Base-by-base conservation (phyloP, 2,329 filamentous ascomycete species). In the Dactylellina parvicollis region DNA sequence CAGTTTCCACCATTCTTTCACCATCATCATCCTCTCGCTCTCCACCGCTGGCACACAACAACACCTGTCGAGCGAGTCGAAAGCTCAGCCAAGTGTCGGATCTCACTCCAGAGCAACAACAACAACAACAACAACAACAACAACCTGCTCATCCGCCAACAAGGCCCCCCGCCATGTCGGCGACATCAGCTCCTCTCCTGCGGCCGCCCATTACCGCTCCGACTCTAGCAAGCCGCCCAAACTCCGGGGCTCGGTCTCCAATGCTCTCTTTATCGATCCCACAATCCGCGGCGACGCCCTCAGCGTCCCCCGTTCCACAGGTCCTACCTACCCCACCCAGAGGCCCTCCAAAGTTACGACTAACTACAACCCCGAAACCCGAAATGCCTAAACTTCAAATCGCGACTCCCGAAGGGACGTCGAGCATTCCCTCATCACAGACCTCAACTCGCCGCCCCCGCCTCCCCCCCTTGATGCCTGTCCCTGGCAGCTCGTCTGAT, bases 261-360 rank as follows among this genome's bases (percentile, higher is more conserved):
- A 57, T 69, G 61, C 66, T 77, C n/a, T 75, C 75, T 14, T 52
- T 77, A n/a, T 76, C 76, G 4, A 77, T 77, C 22, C 76, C 76
- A 28, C 67, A 65, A 18, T 64, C 74, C n/a, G 46, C 67, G n/a
- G 56, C 64, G 22, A 44, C 50, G 30, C 62, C 70, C 0, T 62
- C 70, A n/a, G 62, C 60, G 1, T 74, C 70, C 16, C 62, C 70
- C 12, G 59, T 73, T 30, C 65, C 66, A 10, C 66, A 75, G 26
- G 44, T 75, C 32, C 32, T 67, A 24, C 57, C 69, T 14, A 69
- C 72, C 16, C 55, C 72, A 10, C 59, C 57, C 12, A 59, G 76
- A 75, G 66, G 75, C n/a, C 77, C 76, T 30, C 77, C 77, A 44
- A 76, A 77, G 46, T 55, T 78, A 60, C 76, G 76, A 46, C 40